Percentiles rank a stretch among this genome's conserved stretches.
Conservation (phyloP, 2,329 filamentous ascomycete species). For the Talaromyces pinophilus region DNA sequence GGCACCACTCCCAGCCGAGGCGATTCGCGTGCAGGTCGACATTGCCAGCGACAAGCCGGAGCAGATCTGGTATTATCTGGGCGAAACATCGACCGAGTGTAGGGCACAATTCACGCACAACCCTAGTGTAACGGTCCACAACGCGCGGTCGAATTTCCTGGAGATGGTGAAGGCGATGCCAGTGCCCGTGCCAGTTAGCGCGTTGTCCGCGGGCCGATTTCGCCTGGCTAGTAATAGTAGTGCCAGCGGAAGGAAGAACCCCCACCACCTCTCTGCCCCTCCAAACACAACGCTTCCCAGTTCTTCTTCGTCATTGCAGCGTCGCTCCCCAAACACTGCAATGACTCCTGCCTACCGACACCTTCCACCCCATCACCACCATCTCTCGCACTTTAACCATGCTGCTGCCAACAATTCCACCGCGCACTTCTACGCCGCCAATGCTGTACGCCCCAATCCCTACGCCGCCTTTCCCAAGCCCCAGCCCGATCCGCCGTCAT, state of each 20-base stretch:
- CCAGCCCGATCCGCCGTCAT: conserved; percentile 27
- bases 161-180: conserved; percentile 45
- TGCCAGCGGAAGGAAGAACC: conserved; percentile 12
- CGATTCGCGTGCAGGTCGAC: conserved; percentile 68
- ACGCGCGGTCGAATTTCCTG: conserved; percentile 53
- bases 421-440: conserved; percentile 22
- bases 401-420: conserved; percentile 15
- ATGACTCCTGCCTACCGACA: conserved; percentile 48
- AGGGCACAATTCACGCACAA: conserved; percentile 90
- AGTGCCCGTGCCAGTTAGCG: conserved; percentile 30
- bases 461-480: conserved; percentile 25
- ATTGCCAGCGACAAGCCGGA: conserved; percentile 62
- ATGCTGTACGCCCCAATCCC: conserved; percentile 25
- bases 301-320: conserved; percentile 26
- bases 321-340: conserved; percentile 39
- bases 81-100: conserved; percentile 81
- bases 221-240: not conserved
- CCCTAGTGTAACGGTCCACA: conserved; percentile 53
- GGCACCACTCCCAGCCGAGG: conserved; percentile 58
- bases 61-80: conserved; percentile 86
- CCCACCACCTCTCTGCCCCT: conserved; percentile 31
- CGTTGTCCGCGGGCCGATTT: conserved; percentile 28
- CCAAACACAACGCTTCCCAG: conserved; percentile 26
- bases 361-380: conserved; percentile 29
- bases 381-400: conserved; percentile 12